Conservation (phyloP, 2,329 filamentous ascomycete species). For the Alternaria metachromatica region DNA sequence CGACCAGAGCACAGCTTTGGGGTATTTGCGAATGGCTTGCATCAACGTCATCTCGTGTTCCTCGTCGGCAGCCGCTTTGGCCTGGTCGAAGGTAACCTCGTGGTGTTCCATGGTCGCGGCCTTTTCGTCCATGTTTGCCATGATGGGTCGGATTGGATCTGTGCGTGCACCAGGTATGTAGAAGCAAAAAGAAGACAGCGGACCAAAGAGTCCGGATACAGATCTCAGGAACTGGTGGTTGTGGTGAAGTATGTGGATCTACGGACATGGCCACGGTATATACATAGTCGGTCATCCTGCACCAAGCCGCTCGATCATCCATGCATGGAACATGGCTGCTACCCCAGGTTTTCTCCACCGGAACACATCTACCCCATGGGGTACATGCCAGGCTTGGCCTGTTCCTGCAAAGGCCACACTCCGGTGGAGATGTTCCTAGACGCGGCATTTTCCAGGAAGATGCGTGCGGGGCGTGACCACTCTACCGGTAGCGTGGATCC, state of each 20-base stretch:
- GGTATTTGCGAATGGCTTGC: slow-evolving; percentile 78
- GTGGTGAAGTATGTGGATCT: not conserved
- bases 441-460: not conserved
- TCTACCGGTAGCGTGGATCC: not conserved
- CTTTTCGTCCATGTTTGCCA: slow-evolving; percentile 8
- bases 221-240: not conserved
- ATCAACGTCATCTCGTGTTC: slow-evolving; percentile 55
- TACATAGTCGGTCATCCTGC: not conserved
- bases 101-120: slow-evolving; percentile 4
- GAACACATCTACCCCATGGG: not conserved
- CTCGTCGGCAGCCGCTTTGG: slow-evolving; percentile 18
- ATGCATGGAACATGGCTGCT: not conserved
- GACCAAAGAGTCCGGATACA: not conserved
- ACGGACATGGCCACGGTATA: not conserved
- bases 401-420: not conserved
- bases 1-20: slow-evolving; percentile 82
- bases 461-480: not conserved
- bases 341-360: slow-evolving; percentile 1
- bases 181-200: not conserved
- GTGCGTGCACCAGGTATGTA: not conserved
- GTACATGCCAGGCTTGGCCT: not conserved
- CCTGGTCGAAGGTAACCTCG: slow-evolving; percentile 10
- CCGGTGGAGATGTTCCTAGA: not conserved
- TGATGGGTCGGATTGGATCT: not conserved
- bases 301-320: not conserved